A percentile compares a stretch with the other conserved stretches of the same genome.
These are phyloP conservation scores for Boletus sp. DNA, from an alignment of 768 basidiomycete species.

Conservation along the genomic window DNA sequence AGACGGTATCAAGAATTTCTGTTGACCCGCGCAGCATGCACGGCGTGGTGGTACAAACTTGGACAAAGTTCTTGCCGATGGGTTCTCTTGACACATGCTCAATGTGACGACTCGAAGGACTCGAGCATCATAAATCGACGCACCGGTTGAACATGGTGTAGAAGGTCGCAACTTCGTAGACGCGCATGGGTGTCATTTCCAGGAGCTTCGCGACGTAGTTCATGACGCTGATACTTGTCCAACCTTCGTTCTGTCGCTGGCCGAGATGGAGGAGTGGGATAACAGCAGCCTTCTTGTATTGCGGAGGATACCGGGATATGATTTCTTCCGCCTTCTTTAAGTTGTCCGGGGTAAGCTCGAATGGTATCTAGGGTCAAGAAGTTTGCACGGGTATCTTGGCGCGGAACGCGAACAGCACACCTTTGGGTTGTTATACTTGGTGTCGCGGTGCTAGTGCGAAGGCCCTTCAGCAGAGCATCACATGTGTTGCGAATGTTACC, in stretches of 20 bases:
- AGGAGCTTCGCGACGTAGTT: constrained; percentile 94
- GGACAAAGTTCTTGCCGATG: constrained; percentile 90
- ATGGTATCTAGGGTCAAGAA: constrained; percentile 65
- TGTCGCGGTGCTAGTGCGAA: constrained; percentile 81
- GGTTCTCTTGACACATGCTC: constrained; percentile 63
- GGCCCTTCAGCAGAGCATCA: constrained; percentile 13
- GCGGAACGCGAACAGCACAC: constrained; percentile 36
- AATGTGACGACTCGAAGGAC: not conserved
- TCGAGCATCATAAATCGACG: constrained; percentile 19
- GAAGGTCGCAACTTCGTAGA: constrained; percentile 98
- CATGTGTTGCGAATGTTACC: constrained; percentile 32
- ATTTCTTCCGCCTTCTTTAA: constrained; percentile 83
- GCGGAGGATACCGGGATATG: constrained; percentile 90
- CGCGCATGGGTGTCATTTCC: constrained; percentile 96
- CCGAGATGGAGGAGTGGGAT: constrained; percentile 96
- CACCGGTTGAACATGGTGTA: constrained; percentile 99
- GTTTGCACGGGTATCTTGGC: not conserved
- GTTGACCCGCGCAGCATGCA: constrained; percentile 95
- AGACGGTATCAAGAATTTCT: constrained; percentile 83
- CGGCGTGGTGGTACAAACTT: constrained; percentile 98
- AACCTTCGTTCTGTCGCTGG: constrained; percentile 97
- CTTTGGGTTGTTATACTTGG: constrained; percentile 90
- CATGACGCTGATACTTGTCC: constrained; percentile 99
- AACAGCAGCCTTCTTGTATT: constrained; percentile 98
- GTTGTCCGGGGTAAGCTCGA: constrained; percentile 82